A percentile compares a stretch with the other conserved stretches of the same genome.
These are phyloP conservation scores for Pestalotiopsis fici DNA, from an alignment of 2,329 filamentous ascomycete genomes.

Conservation along the genomic window DNA sequence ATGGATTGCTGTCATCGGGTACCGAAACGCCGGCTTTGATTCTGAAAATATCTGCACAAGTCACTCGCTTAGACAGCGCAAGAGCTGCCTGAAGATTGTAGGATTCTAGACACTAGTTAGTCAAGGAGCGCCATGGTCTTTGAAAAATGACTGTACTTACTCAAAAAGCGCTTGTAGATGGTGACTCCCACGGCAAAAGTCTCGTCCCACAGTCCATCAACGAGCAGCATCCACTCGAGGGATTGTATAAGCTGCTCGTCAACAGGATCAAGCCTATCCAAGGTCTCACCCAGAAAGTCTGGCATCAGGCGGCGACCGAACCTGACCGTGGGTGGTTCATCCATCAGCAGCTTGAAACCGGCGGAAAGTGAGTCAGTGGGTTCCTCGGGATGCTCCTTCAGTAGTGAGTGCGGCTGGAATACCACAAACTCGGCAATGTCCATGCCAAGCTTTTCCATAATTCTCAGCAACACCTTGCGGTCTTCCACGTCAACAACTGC, in stretches of 20 bases:
- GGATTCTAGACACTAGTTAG: conserved; percentile 36
- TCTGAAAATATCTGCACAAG: conserved; percentile 49
- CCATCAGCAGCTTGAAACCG: conserved; percentile 53
- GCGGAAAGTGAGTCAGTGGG: conserved; percentile 39
- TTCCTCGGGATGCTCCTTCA: conserved; percentile 44
- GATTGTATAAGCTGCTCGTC: conserved; percentile 75
- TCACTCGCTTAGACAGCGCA: conserved; percentile 50
- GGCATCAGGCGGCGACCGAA: conserved; percentile 66
- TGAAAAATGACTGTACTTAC: conserved; percentile 54
- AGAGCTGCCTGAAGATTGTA: conserved; percentile 57
- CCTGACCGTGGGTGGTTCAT: conserved; percentile 50
- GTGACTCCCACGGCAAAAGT: conserved; percentile 69
- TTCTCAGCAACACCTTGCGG: conserved; percentile 67
- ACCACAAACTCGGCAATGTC: conserved; percentile 74
- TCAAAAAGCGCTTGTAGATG: conserved; percentile 81
- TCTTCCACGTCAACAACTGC: conserved; percentile 67
- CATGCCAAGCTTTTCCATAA: conserved; percentile 76
- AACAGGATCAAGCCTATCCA: conserved; percentile 54
- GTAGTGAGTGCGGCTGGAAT: conserved; percentile 60
- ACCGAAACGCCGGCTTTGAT: conserved; percentile 30
- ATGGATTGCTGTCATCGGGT: conserved; percentile 31
- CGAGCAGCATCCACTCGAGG: conserved; percentile 81
- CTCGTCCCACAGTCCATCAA: conserved; percentile 71
- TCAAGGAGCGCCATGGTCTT: not conserved
- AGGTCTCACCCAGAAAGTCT: conserved; percentile 70